Base-by-base conservation (phyloP, 192 early-diverging fungal genomes). In the Coemansia sp. region DNA sequence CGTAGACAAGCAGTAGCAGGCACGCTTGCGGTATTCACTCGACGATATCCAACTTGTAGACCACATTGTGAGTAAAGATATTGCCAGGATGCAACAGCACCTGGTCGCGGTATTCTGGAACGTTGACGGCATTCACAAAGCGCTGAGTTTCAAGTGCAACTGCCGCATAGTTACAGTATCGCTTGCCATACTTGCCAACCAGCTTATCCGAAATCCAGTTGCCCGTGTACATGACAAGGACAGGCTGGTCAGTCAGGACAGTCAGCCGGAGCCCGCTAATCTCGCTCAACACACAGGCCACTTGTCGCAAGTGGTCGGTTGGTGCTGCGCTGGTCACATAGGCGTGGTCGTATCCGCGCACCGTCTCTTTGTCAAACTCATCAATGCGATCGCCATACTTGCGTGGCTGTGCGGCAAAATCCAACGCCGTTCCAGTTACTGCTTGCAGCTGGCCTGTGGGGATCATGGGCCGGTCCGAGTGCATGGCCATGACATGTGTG, bases 211-310 rank as follows among this genome's bases (percentile, higher is more conserved):
- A 80, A 40, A 93, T 77, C 66, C 79, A 91, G 65, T 94, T 93
- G 36, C 89, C 93, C 15, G 93, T 93, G 67, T 97, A 97, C 53
- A 97, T 70, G 65, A 95, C 91, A 60, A 97, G 88, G 0, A 88
- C 90, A 10, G 89, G 85, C 29, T 91, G 88, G 42, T 88, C 87
- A 2, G 92, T 89, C n/a, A 78, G 51, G 49, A 94, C 77, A 4
- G 79, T 75, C 73, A 96, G 64, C 5, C 66, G 46, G 38, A 93
- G 87, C 5, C 88, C 90, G 32, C 88, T 85, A n/a, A 82, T 64
- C 8, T 80, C 81, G 32, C 84, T 86, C 54, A 76, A 79, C 4
- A 90, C 82, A 4, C 66, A 47, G 7, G 84, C 88, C 15, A 86
- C 74, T 20, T 65, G 37, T 7, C 79, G 45, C 36, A 84, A 54